Evolutionary conservation across 306 rosid genomes (phyloP).

Genomic region (Acacia crassicarpa): DNA sequence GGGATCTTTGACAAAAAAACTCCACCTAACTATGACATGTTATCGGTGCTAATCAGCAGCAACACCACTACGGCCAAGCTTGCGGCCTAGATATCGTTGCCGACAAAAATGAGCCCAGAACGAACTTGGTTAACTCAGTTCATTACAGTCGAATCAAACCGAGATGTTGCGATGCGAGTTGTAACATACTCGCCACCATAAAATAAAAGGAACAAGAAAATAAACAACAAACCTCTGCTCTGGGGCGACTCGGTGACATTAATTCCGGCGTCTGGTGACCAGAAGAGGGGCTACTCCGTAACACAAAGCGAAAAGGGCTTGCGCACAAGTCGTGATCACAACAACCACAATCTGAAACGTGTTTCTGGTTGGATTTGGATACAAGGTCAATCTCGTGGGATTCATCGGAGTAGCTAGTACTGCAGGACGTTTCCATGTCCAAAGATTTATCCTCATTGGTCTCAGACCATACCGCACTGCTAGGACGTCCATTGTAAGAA

Average conservation of each 20-base stretch:
- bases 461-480: conserved; percentile 74
- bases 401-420: conserved; percentile 42
- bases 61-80: conserved; percentile 37
- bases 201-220: background rate
- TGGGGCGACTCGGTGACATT: conserved; percentile 47
- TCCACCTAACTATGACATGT: conserved; percentile 1
- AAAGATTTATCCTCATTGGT: conserved; percentile 51
- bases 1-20: background rate
- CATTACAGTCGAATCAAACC: background rate
- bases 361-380: conserved; percentile 23
- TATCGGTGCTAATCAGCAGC: conserved; percentile 21
- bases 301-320: conserved; percentile 85
- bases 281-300: conserved; percentile 49
- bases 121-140: background rate
- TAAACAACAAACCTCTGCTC: conserved; percentile 58
- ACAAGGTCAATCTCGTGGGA: conserved; percentile 36
- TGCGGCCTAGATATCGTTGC: conserved; percentile 27
- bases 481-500: conserved; percentile 43
- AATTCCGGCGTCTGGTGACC: conserved; percentile 76
- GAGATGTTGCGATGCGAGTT: background rate
- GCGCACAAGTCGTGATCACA: conserved; percentile 44
- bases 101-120: conserved; percentile 34
- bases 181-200: background rate
- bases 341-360: conserved; percentile 17
- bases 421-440: conserved; percentile 49